phyloP scores from a whole-genome alignment of 495 filamentous ascomycete species.

The Platismatia glauca region DNA sequence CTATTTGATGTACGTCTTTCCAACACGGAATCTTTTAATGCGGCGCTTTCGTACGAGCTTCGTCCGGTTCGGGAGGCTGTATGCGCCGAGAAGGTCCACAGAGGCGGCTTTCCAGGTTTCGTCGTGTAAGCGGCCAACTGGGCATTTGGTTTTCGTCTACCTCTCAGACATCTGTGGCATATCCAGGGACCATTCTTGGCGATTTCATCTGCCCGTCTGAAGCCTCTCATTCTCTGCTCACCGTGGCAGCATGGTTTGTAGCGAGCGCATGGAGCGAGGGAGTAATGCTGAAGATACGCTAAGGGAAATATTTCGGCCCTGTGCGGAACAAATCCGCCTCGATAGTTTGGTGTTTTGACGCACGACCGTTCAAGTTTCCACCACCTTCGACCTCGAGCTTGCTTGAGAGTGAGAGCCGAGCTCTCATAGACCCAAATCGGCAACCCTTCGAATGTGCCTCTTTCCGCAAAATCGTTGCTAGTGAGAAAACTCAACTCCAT shows the following conservation, averaged over 20 bases:
- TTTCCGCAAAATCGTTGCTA: not conserved
- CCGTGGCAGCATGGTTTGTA: not conserved
- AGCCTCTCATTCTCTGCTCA: constrained; percentile 1
- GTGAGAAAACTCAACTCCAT: not conserved
- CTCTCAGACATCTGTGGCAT: constrained; percentile 10
- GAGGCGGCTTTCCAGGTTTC: not conserved
- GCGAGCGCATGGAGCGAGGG: not conserved
- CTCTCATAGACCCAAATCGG: not conserved
- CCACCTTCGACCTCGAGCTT: too few species aligned
- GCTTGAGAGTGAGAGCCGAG: not conserved
- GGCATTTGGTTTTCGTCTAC: not conserved
- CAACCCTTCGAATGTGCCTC: not conserved
- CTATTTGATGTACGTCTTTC: not conserved
- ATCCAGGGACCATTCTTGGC: constrained; percentile 8
- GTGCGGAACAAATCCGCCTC: constrained; percentile 3
- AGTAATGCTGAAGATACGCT: too few species aligned
- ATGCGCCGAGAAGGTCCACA: not conserved
- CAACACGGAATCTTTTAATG: not conserved
- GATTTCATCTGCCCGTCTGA: not conserved
- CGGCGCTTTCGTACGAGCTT: not conserved
- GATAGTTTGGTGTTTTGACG: too few species aligned
- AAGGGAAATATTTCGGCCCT: not conserved
- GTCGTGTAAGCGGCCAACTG: constrained; percentile 5
- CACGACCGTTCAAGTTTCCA: too few species aligned
- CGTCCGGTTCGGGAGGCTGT: not conserved